Conservation (phyloP, 257 asterid species). For the Forsythia suspensa region DNA sequence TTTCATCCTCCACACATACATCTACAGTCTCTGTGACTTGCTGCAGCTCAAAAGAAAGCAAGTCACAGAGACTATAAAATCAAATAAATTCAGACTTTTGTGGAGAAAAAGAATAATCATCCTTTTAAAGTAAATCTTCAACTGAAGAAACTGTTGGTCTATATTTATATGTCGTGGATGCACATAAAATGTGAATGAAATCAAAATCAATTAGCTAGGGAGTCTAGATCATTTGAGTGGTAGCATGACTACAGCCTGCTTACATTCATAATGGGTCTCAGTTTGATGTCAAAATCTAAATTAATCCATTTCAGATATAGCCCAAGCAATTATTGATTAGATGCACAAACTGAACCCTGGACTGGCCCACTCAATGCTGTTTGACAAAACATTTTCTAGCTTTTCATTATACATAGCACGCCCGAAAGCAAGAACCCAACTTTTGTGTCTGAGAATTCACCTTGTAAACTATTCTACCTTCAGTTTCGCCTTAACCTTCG, state of each 20-base stretch:
- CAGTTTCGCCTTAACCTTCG: neutral
- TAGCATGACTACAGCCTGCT: neutral
- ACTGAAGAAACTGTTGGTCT: no score
- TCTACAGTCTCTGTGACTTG: conserved; percentile 59
- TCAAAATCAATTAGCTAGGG: neutral
- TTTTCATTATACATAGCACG: neutral
- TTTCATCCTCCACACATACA: conserved; percentile 80
- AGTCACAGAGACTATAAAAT: neutral
- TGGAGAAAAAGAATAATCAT: neutral
- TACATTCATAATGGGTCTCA: neutral
- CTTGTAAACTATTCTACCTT: neutral
- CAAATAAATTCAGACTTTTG: neutral
- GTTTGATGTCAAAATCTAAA: neutral
- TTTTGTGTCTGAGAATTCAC: neutral
- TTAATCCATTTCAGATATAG: neutral
- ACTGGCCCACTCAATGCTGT: neutral
- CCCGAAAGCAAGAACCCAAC: neutral
- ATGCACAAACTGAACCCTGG: no score
- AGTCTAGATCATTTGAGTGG: neutral
- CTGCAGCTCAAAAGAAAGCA: conserved; percentile 34
- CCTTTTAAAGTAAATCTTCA: neutral
- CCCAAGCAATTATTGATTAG: neutral
- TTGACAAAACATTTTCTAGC: neutral
- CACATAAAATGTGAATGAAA: neutral
- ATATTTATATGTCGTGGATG: no score